A percentile compares a stretch with the other conserved stretches of the same genome.
Conservation (phyloP, 2,329 filamentous ascomycete species). For the Sporothrix mexicana region DNA sequence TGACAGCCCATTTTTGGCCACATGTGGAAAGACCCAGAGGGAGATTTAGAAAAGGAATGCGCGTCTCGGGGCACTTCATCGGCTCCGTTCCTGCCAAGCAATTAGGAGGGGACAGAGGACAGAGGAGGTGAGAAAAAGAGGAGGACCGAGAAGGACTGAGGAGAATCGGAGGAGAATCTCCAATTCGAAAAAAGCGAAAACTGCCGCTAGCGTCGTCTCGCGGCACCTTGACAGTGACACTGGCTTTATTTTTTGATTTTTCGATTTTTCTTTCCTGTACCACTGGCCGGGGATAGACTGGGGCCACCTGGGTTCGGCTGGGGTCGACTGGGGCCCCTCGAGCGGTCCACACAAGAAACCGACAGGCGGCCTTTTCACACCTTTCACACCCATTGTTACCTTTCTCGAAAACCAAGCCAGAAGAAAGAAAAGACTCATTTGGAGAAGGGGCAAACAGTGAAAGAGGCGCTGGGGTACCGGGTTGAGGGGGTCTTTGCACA, state of each 20-base stretch:
- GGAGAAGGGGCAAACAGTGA: too few species aligned
- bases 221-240: not conserved
- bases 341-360: not conserved
- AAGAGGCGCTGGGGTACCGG: not conserved
- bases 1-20: not conserved
- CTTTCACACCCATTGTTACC: too few species aligned
- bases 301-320: not conserved
- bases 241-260: not conserved
- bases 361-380: not conserved
- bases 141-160: not conserved
- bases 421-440: too few species aligned
- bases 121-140: too few species aligned
- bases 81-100: not conserved
- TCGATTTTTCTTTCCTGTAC: not conserved
- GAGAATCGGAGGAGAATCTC: not conserved
- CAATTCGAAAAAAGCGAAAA: not conserved
- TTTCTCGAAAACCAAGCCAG: too few species aligned
- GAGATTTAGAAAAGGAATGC: not conserved
- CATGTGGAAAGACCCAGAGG: too few species aligned
- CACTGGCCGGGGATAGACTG: not conserved
- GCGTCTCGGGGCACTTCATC: not conserved
- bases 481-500: not conserved
- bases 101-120: too few species aligned
- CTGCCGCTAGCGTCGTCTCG: conserved; percentile 14
- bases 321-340: too few species aligned